Conservation (phyloP, 441 rosid species). For the Mallotus repandus region DNA sequence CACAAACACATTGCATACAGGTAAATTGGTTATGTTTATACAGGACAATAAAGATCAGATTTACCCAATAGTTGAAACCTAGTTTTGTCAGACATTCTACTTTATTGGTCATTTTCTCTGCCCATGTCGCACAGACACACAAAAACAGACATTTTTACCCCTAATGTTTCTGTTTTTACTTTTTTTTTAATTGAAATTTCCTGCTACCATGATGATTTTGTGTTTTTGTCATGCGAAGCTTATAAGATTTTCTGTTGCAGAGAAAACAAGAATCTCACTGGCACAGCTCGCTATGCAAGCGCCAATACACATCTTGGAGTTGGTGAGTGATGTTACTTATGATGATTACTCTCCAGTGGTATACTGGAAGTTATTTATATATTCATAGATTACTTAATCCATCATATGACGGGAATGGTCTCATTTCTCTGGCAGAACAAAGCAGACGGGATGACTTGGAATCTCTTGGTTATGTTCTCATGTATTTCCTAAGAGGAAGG, state of each 20-base stretch:
- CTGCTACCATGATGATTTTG: background rate
- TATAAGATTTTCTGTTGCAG: slow-evolving; percentile 26
- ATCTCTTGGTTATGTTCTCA: slow-evolving; percentile 78
- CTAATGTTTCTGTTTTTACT: background rate
- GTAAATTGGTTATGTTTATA: slow-evolving; percentile 31
- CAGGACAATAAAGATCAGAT: too few relatives aligned
- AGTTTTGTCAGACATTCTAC: background rate
- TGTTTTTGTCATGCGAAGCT: background rate
- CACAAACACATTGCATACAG: slow-evolving; percentile 94
- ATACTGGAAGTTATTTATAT: slow-evolving; percentile 17
- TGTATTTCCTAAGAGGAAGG: slow-evolving; percentile 90
- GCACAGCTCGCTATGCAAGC: slow-evolving; percentile 90
- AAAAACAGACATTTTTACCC: background rate
- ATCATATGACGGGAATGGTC: slow-evolving; percentile 6
- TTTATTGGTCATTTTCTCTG: background rate
- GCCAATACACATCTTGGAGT: slow-evolving; percentile 81
- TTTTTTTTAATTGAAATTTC: background rate
- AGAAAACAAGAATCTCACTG: slow-evolving; percentile 82
- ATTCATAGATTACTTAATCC: slow-evolving; percentile 13
- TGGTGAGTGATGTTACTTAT: slow-evolving; percentile 44
- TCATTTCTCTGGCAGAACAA: slow-evolving; percentile 50
- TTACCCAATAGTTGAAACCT: background rate
- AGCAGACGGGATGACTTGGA: slow-evolving; percentile 85
- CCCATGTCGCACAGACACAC: background rate
- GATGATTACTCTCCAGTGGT: slow-evolving; percentile 24